Percentiles rank a stretch among this genome's conserved stretches.
Conservation (phyloP, 768 basidiomycete species). For the Leccinum truebloodii region DNA sequence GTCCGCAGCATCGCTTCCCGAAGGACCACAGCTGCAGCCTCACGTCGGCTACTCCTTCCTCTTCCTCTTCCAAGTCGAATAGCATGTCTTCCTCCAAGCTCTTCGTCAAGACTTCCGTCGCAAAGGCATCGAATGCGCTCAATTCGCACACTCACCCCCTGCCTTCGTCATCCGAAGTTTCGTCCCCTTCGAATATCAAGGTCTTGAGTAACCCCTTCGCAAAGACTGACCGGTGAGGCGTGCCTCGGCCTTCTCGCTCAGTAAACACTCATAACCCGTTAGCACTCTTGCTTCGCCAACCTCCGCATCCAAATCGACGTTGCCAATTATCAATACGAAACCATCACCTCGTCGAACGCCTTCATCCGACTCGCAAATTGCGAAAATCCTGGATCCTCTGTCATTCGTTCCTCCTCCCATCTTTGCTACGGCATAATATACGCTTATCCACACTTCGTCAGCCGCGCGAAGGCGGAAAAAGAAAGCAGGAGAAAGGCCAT, state of each 20-base stretch:
- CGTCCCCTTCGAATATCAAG: constrained; percentile 14
- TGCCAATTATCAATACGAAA: constrained; percentile 17
- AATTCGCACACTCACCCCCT: constrained; percentile 3
- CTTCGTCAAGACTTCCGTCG: not conserved
- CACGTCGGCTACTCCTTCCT: constrained; percentile 11
- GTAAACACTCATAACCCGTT: constrained; percentile 67
- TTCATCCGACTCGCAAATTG: constrained; percentile 34
- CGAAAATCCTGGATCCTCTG: constrained; percentile 36
- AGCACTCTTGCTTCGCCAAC: constrained; percentile 40
- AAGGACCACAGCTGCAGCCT: constrained; percentile 61
- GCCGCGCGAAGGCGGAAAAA: constrained; percentile 74
- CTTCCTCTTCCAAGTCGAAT: constrained; percentile 11
- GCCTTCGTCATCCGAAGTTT: constrained; percentile 12
- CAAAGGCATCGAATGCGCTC: constrained; percentile 9
- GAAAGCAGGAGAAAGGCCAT: constrained; percentile 71
- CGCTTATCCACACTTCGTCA: constrained; percentile 32
- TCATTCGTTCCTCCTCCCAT: constrained; percentile 69
- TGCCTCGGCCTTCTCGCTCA: constrained; percentile 28
- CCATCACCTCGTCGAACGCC: constrained; percentile 28
- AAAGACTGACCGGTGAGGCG: constrained; percentile 64
- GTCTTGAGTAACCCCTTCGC: constrained; percentile 40
- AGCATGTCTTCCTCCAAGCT: constrained; percentile 13
- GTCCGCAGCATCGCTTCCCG: constrained; percentile 78
- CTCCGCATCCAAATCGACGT: constrained; percentile 22
- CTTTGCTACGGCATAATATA: constrained; percentile 62